Conservation (phyloP, 2,329 filamentous ascomycete genomes). For the Nothophaeocryptopus gaeumannii region DNA sequence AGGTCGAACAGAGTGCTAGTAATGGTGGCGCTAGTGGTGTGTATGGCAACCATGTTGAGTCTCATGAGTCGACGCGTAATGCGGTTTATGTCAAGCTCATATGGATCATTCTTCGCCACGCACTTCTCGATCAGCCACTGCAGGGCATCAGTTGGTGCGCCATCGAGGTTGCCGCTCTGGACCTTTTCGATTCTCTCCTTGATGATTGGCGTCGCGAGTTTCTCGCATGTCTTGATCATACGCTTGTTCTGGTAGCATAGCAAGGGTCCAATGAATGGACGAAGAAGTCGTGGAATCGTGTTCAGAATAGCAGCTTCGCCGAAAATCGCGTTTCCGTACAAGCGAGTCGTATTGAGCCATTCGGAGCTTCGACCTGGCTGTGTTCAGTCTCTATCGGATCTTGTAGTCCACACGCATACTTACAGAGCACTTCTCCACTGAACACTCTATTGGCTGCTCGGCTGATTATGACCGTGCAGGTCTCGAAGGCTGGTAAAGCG, state of each 20-base stretch:
- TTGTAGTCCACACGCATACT: neutral
- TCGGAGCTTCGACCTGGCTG: slow-evolving; percentile 8
- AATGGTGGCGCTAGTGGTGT: slow-evolving; percentile 25
- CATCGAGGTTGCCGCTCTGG: neutral
- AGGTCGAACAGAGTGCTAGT: slow-evolving; percentile 26
- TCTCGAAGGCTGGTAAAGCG: slow-evolving; percentile 4
- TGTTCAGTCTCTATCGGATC: neutral
- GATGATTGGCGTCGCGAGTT: slow-evolving; percentile 3
- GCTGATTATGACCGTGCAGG: slow-evolving; percentile 18
- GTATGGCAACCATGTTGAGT: slow-evolving; percentile 28
- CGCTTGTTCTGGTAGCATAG: neutral
- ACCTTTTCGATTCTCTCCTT: slow-evolving; percentile 3
- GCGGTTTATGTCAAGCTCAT: slow-evolving; percentile 13
- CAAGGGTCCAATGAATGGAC: neutral
- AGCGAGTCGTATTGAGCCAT: slow-evolving; percentile 16
- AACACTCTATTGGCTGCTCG: slow-evolving; percentile 23
- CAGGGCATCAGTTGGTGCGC: slow-evolving; percentile 11
- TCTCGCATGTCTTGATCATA: neutral
- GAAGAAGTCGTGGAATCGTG: slow-evolving; percentile 12
- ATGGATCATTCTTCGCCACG: slow-evolving; percentile 1
- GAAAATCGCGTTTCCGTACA: slow-evolving; percentile 15
- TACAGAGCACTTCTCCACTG: slow-evolving; percentile 20
- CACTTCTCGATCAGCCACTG: slow-evolving; percentile 19
- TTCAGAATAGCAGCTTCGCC: slow-evolving; percentile 13
- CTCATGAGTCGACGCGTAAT: slow-evolving; percentile 18